Base-by-base conservation (phyloP, 108 stramenopile genomes). In the Mediolabrus comicus region DNA sequence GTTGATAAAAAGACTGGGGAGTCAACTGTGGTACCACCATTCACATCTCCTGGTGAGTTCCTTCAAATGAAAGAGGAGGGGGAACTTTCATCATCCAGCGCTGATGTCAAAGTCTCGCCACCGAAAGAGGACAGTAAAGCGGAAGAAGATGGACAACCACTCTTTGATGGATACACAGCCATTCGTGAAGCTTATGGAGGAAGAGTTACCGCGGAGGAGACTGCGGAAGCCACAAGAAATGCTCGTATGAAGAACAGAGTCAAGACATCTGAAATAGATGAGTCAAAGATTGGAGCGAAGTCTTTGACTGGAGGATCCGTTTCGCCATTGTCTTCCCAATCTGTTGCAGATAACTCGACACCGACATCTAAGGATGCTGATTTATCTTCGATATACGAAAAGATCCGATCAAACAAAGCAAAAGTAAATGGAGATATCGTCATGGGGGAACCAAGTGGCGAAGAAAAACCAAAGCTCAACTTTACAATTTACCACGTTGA, bases 131-230 rank as follows among this genome's bases (percentile, higher is more conserved):
- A 24, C 14, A 39, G 14, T 32, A 10, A 12, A 1, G 17, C 30
- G 19, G 14, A 29, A 7, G 54, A 60, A n/a, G 80, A 84, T 39
- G 60, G 55, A 57, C 82, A 89, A 69, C 77, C 58, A 25, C 80
- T 86, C 6, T 89, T 53, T 62, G 92, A 93, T 74, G 92, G 92
- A 4, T 93, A 93, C 53, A 62, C 74, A 52, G 78, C 61, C 29
- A 90, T 94, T 59, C 80, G 84, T 27, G 43, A 84, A 46, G 86
- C 88, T 0, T 88, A 87, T 54, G 74, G 77, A 19, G 63, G 85
- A 30, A 55, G 67, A 25, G 30, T 30, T 4, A 75, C 75, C 8
- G 64, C 77, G 52, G 77, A 89, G 36, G 90, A 82, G 13, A 85
- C 88, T 53, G 69, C 87, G 55, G 61, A 80, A 22, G 69, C 70